phyloP scores from a whole-genome alignment of 108 stramenopile genomes.

The Fragilaria crotonensis region DNA sequence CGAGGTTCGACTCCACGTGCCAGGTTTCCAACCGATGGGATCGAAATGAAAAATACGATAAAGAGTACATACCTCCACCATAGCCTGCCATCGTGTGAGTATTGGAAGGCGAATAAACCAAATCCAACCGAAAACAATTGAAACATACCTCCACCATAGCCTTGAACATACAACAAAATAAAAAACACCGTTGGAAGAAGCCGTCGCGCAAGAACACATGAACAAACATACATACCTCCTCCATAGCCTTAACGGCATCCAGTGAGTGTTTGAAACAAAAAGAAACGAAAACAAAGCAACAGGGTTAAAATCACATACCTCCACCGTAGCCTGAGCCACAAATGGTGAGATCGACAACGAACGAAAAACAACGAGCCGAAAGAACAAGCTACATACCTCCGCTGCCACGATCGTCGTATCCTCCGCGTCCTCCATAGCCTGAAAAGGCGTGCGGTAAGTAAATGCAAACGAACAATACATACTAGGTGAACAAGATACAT shows the following conservation, averaged over 20 bases:
- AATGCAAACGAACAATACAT: neutral
- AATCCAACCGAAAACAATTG: conserved; percentile 4
- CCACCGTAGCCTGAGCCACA: no score
- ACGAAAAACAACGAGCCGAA: neutral
- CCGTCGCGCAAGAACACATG: no score
- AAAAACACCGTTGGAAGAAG: conserved; percentile 6
- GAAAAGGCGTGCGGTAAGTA: neutral
- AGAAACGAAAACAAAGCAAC: neutral
- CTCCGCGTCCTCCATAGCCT: conserved; percentile 11
- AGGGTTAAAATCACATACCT: no score
- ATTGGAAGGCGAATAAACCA: neutral
- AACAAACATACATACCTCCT: conserved; percentile 15
- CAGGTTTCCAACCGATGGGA: no score
- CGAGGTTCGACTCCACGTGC: no score
- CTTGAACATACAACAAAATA: neutral
- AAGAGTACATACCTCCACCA: conserved; percentile 12
- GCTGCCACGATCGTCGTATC: conserved; percentile 21
- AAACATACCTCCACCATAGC: conserved; percentile 13
- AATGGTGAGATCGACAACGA: no score
- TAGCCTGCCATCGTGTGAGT: conserved; percentile 4
- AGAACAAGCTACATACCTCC: conserved; percentile 5
- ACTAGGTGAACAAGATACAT: neutral
- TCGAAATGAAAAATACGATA: neutral
- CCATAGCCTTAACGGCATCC: conserved; percentile 9
- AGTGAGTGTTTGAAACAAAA: neutral